Evolutionary conservation across 1,284 basidiomycete species (phyloP), one percentile per base, ranked within the genome.

Genomic region (Singerocomus rubriflavus): DNA sequence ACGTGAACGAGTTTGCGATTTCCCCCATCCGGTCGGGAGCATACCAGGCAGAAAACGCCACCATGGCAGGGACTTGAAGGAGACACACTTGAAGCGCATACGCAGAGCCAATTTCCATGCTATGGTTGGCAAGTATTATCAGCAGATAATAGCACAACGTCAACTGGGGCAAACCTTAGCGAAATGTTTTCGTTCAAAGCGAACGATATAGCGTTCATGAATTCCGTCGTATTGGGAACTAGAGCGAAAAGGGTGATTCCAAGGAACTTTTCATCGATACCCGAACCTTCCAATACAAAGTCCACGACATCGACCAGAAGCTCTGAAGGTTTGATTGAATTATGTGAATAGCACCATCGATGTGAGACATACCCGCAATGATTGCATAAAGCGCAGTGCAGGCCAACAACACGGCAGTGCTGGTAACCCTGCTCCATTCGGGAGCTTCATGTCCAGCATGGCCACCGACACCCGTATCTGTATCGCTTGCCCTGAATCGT

Each of bases 161-260:
- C 14, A n/a, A 32, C 40, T 2, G 17, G 42, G 9, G 63, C 81
- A 43, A 58, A 93, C 93, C 91, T 94, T 21, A 99, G 74, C 1
- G 97, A 93, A 58, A 99, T 99, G 69, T 99, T 99, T 13, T 91
- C 96, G 63, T 97, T 91, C 60, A 99, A 73, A 14, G 97, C 96
- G 65, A 99, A 99, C n/a, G 93, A 96, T 64, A 99, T 97, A 49
- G 97, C 97, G 67, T 99, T 99, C 96, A 99, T 98, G 69, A 99
- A 99, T 72, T 99, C 97, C 17, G 97, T 99, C 14, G 95, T 98
- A 69, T 99, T 99, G 10, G 97, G 97, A 0, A 99, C 95, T 31
- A 99, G 80, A 2, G 97, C 96, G 63, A 99, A 99, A 9, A 99
- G 78, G 0, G 95, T 98, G 51, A 99, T 80, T 40, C 97, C 97